Base-by-base conservation (phyloP, 306 rosid genomes). In the Myrica gale region DNA sequence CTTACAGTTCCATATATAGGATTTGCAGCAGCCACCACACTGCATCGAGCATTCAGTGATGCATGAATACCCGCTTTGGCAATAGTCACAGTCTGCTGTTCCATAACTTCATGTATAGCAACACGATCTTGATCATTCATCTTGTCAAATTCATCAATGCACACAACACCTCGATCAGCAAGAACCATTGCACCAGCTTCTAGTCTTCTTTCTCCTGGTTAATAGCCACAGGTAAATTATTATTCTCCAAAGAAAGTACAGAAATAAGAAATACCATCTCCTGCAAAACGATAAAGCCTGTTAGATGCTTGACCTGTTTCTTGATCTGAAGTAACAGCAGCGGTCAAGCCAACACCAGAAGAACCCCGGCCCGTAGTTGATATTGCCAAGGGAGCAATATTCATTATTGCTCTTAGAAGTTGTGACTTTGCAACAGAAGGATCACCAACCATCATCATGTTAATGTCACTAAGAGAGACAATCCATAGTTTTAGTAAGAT, bases 141-240 rank as follows among this genome's bases (percentile, higher is more conserved):
- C 86, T 95, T 95, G 88, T 95, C 97, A 87, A 95, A 95, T 76
- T 95, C 99, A 81, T 95, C 99, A 89, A 95, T 95, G 85, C 97
- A 92, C 80, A 95, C 99, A 87, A 95, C 99, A 60, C 99, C 99
- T 73, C 99, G 88, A 83, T 95, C 97, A 70, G 97, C 99, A 74
- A 95, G 97, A 80, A 95, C 99, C 99, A 95, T 95, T 15, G 97
- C 99, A 78, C 99, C 99, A 75, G 99, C 99, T 88, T 95, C 99
- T 54, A 95, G 86, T 87, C 99, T 89, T 92, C 97, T 87, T 85
- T 95, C 99, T 46, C 98, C 98, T 95, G 89, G 47, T 26, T 66
- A 80, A 63, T 32, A 71, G 68, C 69, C 60, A 42, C 16, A 17
- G 8, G 70, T 42, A 42, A 83, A 76, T 78, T 60, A 58, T 41